Conservation (phyloP, 2,329 filamentous ascomycete species). For the Diaporthe caulivora region DNA sequence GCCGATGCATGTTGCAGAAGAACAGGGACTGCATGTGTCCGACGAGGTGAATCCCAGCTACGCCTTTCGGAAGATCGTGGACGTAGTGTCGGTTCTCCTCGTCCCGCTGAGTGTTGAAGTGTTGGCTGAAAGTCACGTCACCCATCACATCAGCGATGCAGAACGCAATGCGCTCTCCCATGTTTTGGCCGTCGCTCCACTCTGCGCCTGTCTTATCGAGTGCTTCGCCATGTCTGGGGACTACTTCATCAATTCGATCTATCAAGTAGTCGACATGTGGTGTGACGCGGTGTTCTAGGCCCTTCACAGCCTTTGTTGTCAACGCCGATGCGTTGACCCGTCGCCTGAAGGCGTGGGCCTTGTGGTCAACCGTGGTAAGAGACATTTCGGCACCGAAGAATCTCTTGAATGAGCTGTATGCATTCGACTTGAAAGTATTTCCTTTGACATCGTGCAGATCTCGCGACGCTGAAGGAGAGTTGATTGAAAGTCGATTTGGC, state of each 20-base stretch:
- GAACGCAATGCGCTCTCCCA: background rate
- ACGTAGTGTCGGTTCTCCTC: background rate
- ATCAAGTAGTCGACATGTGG: conserved; percentile 4
- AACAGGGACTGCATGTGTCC: background rate
- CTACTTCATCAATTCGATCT: background rate
- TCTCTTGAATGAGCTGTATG: background rate
- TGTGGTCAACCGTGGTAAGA: background rate
- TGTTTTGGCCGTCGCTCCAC: background rate
- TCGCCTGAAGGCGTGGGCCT: background rate
- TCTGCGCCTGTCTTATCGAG: background rate
- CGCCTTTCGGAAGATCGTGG: background rate
- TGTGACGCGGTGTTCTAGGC: background rate
- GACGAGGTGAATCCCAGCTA: background rate
- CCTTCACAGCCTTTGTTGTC: background rate
- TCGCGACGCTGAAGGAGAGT: background rate
- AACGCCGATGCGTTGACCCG: background rate
- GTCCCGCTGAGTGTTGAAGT: background rate
- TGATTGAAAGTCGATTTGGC: background rate
- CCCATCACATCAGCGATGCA: background rate
- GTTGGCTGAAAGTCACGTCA: background rate
- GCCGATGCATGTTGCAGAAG: background rate
- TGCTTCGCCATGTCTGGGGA: background rate
- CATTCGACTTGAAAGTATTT: background rate
- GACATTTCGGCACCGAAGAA: conserved; percentile 6
- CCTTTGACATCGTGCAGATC: background rate